Conservation (phyloP, 2,329 filamentous ascomycete species). For the Beauveria australis region DNA sequence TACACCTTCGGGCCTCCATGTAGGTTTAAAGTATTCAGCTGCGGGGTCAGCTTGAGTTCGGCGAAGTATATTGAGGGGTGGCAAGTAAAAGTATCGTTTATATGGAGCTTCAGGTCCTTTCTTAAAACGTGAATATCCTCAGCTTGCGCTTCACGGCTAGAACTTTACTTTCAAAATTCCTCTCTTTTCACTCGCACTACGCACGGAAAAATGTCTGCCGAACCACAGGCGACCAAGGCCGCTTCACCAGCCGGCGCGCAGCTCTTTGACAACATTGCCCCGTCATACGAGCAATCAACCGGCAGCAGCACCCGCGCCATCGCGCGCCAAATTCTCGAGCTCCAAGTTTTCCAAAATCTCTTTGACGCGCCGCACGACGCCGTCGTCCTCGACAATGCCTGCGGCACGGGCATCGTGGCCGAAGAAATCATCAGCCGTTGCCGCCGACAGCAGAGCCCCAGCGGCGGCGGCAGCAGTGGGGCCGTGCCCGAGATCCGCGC, state of each 20-base stretch:
- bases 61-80: neutral
- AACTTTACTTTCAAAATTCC: no score
- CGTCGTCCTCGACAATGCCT: constrained; percentile 21
- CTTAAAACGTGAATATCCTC: neutral
- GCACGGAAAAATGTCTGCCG: neutral
- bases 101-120: no score
- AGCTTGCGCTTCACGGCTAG: no score
- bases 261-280: constrained; percentile 11
- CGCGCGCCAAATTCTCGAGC: constrained; percentile 10
- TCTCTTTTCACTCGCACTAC: neutral
- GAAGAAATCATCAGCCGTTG: constrained; percentile 14
- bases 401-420: constrained; percentile 19
- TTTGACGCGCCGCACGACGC: neutral
- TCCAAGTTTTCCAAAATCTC: neutral
- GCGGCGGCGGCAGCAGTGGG: neutral
- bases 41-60: neutral
- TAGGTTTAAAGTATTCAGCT: neutral
- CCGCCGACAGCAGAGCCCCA: neutral
- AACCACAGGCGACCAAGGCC: neutral
- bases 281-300: constrained; percentile 14
- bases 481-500: constrained; percentile 11
- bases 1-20: neutral
- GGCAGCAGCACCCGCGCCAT: constrained; percentile 16
- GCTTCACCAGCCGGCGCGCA: neutral
- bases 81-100: no score